Evolutionary conservation across 805 yeast species (phyloP), one percentile per base, ranked within the genome.

Genomic region (Candida adriatica): DNA sequence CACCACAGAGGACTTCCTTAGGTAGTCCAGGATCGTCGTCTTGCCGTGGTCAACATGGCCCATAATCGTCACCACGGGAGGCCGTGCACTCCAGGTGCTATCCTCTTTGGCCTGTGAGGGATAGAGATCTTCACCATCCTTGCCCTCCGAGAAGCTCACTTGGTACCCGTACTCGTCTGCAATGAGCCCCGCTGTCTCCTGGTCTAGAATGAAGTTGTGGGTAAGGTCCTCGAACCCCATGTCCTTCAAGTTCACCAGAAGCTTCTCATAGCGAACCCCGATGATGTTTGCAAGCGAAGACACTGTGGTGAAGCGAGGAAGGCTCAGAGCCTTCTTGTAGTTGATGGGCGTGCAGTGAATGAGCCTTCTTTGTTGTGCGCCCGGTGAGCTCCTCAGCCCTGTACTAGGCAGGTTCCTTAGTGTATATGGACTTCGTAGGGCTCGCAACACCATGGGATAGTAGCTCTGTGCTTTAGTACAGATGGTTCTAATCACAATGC

Each of bases 11-110:
- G 95, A 81, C 43, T 84, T 86, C 27, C 97, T 68, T 47, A 92
- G 62, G 49, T 76, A 74, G 55, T 92, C 98, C 34, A 92, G 67
- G 38, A 92, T 79, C 0, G 98, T 90, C 2, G 98, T 92, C 55
- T 92, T 92, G 3, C 98, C 98, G 52, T 92, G 98, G 57, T 92
- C 98, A 18, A 92, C 98, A 56, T 92, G 98, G 3, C 98, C 98
- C 97, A 92, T 92, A 31, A 92, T 84, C 0, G 98, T 88, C 5
- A 92, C 96, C 16, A 92, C 80, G 0, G 98, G 98, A 0, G 98
- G 87, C 42, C 97, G 64, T 6, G 77, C 66, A 27, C 72, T 74
- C 41, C 80, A 53, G 15, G 58, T 49, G 2, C 38, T 34, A 2
- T 61, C 51, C 13, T 50, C 45, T 0, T 61, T 47, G 8, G 47